Evolutionary conservation across 2,329 filamentous ascomycete species (phyloP).

Genomic region (Lachnellula subtilissima): DNA sequence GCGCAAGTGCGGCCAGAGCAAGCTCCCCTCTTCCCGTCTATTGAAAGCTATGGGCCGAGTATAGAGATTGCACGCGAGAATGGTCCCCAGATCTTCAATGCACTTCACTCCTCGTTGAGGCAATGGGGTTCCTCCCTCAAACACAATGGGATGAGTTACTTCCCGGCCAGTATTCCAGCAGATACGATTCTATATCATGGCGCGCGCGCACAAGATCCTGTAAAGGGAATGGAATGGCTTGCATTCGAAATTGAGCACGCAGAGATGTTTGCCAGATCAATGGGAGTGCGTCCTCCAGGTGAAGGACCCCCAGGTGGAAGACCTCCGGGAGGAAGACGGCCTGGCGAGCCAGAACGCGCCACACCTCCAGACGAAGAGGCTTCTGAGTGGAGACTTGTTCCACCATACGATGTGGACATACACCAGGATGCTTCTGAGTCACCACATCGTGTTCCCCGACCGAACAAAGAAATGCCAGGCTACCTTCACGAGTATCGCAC

Average conservation of each 20-base stretch:
- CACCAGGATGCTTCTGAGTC: background rate
- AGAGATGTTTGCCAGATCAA: conserved; percentile 51
- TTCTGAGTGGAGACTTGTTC: background rate
- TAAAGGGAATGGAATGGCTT: conserved; percentile 61
- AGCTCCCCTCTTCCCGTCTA: background rate
- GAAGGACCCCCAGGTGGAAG: conserved; percentile 8
- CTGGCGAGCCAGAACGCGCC: background rate
- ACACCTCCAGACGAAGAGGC: background rate
- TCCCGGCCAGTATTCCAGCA: conserved; percentile 58
- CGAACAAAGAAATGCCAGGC: conserved; percentile 34
- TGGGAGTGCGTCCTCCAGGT: conserved; percentile 1
- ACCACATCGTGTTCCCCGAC: background rate
- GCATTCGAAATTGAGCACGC: conserved; percentile 76
- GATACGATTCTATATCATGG: conserved; percentile 68
- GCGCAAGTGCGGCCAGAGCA: background rate
- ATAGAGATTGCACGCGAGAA: conserved; percentile 34
- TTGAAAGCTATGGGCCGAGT: background rate
- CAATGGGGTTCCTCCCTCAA: conserved; percentile 70
- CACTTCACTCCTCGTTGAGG: conserved; percentile 65
- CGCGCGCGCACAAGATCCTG: conserved; percentile 38
- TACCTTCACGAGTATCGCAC: conserved; percentile 65
- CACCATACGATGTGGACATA: background rate
- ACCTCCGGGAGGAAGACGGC: conserved; percentile 5
- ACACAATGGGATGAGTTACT: conserved; percentile 72
- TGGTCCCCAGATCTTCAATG: conserved; percentile 66